A percentile compares a stretch with the other conserved stretches of the same genome.
These are phyloP conservation scores for Ceratocystis lukuohia DNA, from an alignment of 2,329 filamentous ascomycete genomes.

Conservation along the genomic window DNA sequence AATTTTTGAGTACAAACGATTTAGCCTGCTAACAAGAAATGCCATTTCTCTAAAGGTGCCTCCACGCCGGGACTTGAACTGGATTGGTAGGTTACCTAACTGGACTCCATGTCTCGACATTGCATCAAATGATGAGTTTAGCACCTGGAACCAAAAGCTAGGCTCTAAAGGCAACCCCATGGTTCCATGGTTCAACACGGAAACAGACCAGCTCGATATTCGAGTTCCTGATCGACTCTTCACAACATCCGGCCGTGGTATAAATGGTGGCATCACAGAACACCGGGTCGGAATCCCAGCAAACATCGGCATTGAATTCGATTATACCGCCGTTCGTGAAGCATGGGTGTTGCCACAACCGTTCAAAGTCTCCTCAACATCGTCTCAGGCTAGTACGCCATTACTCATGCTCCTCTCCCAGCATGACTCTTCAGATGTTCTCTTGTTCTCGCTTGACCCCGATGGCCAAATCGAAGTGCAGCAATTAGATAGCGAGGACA, in stretches of 20 bases:
- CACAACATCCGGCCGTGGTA: conserved; percentile 50
- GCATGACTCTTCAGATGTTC: conserved; percentile 35
- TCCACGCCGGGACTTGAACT: conserved; percentile 38
- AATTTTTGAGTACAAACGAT: background rate
- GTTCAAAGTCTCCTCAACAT: conserved; percentile 12
- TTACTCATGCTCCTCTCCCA: conserved; percentile 35
- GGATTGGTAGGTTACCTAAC: conserved; percentile 41
- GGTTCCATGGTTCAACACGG: conserved; percentile 22
- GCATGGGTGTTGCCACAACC: conserved; percentile 38
- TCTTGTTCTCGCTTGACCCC: conserved; percentile 32
- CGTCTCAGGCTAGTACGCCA: conserved; percentile 7
- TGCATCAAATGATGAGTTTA: conserved; percentile 33
- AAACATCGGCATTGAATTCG: conserved; percentile 46
- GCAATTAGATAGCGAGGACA: conserved; percentile 23
- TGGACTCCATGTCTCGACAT: conserved; percentile 49
- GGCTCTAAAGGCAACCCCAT: conserved; percentile 20
- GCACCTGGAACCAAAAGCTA: conserved; percentile 25
- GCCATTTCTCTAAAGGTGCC: conserved; percentile 31
- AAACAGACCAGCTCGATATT: conserved; percentile 12
- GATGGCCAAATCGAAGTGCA: background rate
- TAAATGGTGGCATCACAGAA: conserved; percentile 51
- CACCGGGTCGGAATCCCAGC: conserved; percentile 58
- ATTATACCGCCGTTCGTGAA: conserved; percentile 37
- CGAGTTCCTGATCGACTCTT: conserved; percentile 44
- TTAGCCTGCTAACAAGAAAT: background rate